phyloP scores from a whole-genome alignment of 1,139 yeast genomes.

The Debaryomyces nepalensis region DNA sequence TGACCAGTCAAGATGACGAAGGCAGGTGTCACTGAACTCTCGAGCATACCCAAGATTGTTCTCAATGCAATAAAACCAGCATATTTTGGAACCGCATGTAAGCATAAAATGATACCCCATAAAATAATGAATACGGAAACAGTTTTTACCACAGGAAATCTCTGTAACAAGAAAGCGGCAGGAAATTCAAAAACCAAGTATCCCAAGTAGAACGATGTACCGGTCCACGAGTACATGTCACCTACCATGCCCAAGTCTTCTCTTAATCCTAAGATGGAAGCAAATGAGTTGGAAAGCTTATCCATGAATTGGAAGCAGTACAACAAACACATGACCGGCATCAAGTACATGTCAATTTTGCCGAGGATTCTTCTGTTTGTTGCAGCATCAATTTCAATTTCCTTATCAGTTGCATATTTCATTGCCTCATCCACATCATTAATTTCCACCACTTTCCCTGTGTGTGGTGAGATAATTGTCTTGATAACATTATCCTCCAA shows the following conservation, averaged over 20 bases:
- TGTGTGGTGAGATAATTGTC: slow-evolving; percentile 29
- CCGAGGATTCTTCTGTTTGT: slow-evolving; percentile 25
- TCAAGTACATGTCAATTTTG: slow-evolving; percentile 57
- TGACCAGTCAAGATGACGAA: slow-evolving; percentile 50
- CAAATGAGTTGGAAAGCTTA: slow-evolving; percentile 58
- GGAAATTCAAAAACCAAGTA: slow-evolving; percentile 53
- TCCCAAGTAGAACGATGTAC: slow-evolving; percentile 58
- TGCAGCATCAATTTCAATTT: slow-evolving; percentile 20
- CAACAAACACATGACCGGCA: slow-evolving; percentile 57
- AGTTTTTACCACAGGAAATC: slow-evolving; percentile 32
- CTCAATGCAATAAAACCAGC: slow-evolving; percentile 32
- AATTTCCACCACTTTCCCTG: slow-evolving; percentile 28
- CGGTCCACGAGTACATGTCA: slow-evolving; percentile 56
- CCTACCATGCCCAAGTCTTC: slow-evolving; percentile 52
- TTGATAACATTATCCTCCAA: slow-evolving; percentile 25
- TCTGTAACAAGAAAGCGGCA: slow-evolving; percentile 44
- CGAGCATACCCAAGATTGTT: slow-evolving; percentile 53
- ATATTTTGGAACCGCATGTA: slow-evolving; percentile 31
- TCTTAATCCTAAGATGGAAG: slow-evolving; percentile 62
- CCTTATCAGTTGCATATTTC: slow-evolving; percentile 22
- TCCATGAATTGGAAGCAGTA: slow-evolving; percentile 66
- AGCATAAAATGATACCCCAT: slow-evolving; percentile 33
- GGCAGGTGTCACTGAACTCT: slow-evolving; percentile 59
- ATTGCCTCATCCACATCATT: slow-evolving; percentile 33
- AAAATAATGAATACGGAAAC: slow-evolving; percentile 26